A percentile compares a stretch with the other conserved stretches of the same genome.
Conservation (phyloP, 768 basidiomycete species). For the Pleurotus salmoneostramineus region DNA sequence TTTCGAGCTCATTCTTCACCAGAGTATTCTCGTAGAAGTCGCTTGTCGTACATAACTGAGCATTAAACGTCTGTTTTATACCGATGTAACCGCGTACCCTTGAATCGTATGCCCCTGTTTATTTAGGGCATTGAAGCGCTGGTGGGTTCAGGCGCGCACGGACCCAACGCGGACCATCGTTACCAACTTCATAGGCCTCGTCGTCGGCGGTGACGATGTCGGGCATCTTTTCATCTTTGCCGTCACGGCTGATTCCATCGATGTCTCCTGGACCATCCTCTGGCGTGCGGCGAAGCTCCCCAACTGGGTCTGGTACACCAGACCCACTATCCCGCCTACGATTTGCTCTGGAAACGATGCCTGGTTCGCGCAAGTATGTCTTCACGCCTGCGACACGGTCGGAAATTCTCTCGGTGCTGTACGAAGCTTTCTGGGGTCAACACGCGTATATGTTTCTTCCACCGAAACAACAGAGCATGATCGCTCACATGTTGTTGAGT, state of each 20-base stretch:
- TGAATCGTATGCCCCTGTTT: too few species aligned
- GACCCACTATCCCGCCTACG: slow-evolving; percentile 72
- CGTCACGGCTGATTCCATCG: slow-evolving; percentile 46
- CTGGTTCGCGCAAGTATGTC: slow-evolving; percentile 71
- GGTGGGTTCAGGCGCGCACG: too few species aligned
- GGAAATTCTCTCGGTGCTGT: slow-evolving; percentile 79
- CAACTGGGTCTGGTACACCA: slow-evolving; percentile 45
- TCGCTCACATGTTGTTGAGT: slow-evolving; percentile 60
- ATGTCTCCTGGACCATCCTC: slow-evolving; percentile 35
- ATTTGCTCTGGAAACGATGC: slow-evolving; percentile 78
- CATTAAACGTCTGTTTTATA: too few species aligned
- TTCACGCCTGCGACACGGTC: slow-evolving; percentile 73
- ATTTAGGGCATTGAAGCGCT: neutral
- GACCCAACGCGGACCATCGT: neutral
- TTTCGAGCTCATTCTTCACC: too few species aligned
- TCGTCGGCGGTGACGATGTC: slow-evolving; percentile 6
- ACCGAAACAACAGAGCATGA: slow-evolving; percentile 55
- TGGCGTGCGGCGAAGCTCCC: neutral
- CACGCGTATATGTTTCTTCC: slow-evolving; percentile 73
- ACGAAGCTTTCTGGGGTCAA: slow-evolving; percentile 78
- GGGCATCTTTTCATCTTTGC: slow-evolving; percentile 28
- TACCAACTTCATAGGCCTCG: neutral
- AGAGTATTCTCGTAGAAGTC: too few species aligned
- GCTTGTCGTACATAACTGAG: too few species aligned
- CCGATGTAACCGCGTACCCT: too few species aligned